Conservation (phyloP, 495 filamentous ascomycete genomes). For the Tetracladium setigerum region DNA sequence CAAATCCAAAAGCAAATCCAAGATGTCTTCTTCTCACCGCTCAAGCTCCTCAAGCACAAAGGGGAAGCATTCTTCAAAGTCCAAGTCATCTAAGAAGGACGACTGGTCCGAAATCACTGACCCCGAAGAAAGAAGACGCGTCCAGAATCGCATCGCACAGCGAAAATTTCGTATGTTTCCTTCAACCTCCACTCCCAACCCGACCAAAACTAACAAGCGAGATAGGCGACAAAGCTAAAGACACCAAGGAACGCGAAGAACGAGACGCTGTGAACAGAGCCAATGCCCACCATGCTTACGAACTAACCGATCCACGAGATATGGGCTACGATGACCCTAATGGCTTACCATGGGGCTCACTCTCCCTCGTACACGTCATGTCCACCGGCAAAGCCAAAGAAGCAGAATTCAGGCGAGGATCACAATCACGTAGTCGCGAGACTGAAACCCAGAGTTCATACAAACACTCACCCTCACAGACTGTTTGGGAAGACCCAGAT, state of each 20-base stretch:
- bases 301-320: constrained; percentile 42
- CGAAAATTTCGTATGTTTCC: constrained; percentile 47
- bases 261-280: constrained; percentile 48
- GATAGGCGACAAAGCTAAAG: constrained; percentile 50
- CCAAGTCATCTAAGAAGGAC: constrained; percentile 33
- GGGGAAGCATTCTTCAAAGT: constrained; percentile 14
- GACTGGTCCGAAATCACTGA: constrained; percentile 55
- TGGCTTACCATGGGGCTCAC: constrained; percentile 57
- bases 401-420: constrained; percentile 25
- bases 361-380: constrained; percentile 48
- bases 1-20: neutral
- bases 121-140: constrained; percentile 49
- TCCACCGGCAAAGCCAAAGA: constrained; percentile 43
- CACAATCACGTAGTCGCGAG: neutral
- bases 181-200: neutral
- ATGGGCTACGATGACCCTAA: constrained; percentile 40
- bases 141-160: constrained; percentile 55
- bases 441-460: too few relatives aligned
- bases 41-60: constrained; percentile 14
- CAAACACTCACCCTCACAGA: too few relatives aligned
- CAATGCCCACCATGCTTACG: constrained; percentile 47
- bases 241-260: constrained; percentile 48
- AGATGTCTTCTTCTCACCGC: constrained; percentile 19
- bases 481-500: constrained; percentile 3
- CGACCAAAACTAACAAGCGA: neutral